Evolutionary conservation across 495 filamentous ascomycete genomes (phyloP), one percentile per base, ranked within the genome.

Genomic region (Xylaria acuta): DNA sequence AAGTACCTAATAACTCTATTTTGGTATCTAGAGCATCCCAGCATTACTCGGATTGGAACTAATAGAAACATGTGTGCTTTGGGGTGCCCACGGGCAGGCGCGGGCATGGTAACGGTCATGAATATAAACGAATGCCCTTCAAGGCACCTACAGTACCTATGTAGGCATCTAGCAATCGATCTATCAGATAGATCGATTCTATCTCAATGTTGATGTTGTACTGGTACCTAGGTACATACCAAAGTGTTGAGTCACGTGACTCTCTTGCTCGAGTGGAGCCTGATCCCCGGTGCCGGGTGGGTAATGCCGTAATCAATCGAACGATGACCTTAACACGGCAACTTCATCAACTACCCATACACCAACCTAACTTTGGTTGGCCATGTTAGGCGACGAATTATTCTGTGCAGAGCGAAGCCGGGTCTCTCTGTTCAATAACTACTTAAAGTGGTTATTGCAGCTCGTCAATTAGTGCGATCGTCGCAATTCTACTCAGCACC

Each of bases 351-450:
- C 27, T 65, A 5, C 32, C 16, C 41, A 58, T 25, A 8, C 20
- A 32, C 64, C 64, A 65, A 51, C 22, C 60, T 27, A 53, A 12
- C n/a, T 14, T n/a, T 22, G 45, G 8, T 22, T 22, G n/a, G 7
- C 20, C 18, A 18, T 16, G 16, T 45, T 45, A 45, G 16, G n/a
- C 54, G 4, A 58, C 54, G 11, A 30, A 27, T 34, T 34, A 34
- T 56, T 3, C n/a, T 9, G 11, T 25, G n/a, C 30, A 22, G 6
- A 22, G 11, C 8, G 12, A 22, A 38, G 18, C 16, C 16, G 56
- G 34, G 14, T 30, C 72, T 72, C 30, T 64, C 65, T 18, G 56
- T 18, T 51, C 51, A 34, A n/a, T 41, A 59, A 38, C 32, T 16
- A 40, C 65, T 22, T 49, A 12, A 14, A 25, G 49, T 53, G 49